Evolutionary conservation across 2,329 filamentous ascomycete species (phyloP), one percentile per base, ranked within the genome.

Genomic region (Colletotrichum sp.): DNA sequence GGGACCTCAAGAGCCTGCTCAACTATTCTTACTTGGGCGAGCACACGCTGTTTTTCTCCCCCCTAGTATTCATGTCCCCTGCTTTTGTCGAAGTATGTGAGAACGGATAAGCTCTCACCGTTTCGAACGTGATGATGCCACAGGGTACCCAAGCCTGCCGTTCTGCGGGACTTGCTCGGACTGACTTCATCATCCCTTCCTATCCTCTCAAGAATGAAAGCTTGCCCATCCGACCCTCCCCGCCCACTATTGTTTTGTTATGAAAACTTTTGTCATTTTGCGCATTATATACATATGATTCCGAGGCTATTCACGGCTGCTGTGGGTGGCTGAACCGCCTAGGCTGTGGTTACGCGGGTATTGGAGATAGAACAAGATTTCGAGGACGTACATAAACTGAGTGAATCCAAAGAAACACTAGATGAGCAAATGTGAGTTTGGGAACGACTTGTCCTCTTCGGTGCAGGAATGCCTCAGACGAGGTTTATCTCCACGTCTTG

Each of bases 331-430:
- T 21, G n/a, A 21, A 12, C 1, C 6, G 10, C 10, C 44, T 52
- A 2, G n/a, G 2, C 44, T 21, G 10, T 13, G n/a, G 12, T 21
- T 52, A 5, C 12, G n/a, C n/a, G 4, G 10, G n/a, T n/a, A 2
- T 6, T 13, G 12, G 44, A 52, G n/a, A 21, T 13, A 4, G 2
- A 8, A 13, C n/a, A 4, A 18, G 10, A 0, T 8, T 52, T 52
- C 2, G 44, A 13, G 4, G 44, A 10, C n/a, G 0, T 21, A 52
- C 12, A 13, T 8, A 5, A 13, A 13, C 1, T 13, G 6, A 52
- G n/a, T 8, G n/a, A 21, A 24, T 13, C 44, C 2, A 21, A 52
- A 21, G n/a, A 21, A 12, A 13, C 6, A 6, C 6, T 52, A 12
- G 4, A 49, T 2, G 44, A n/a, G 16, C 8, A 39, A 39, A 39